Evolutionary conservation across 164 flowering plant genomes (phyloP), one percentile per base, ranked within the genome.

Genomic region (Stephania japonica): DNA sequence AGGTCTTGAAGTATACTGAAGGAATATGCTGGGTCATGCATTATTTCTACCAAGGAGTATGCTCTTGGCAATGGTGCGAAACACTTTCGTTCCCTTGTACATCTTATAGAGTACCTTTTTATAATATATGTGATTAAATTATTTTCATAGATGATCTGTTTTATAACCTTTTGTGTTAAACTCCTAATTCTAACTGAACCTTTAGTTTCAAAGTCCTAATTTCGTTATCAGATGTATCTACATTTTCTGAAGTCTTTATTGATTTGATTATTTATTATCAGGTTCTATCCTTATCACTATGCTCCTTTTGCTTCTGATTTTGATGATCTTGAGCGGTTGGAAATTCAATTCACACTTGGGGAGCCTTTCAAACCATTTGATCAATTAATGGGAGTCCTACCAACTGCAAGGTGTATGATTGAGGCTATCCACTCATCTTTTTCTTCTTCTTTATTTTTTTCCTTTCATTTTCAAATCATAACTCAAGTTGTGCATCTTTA

Each of bases 211-310:
- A 21, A 6, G 13, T 14, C 43, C 43, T 42, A 50, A 23, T 70
- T 43, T 27, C 6, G 12, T 70, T 23, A 21, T 70, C 8, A 27
- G 19, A 50, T 49, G 18, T 32, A 32, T 38, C 47, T 38, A 10
- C 10, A 16, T 32, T 13, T 21, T 7, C 6, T 19, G 1, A 47
- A 14, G 53, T 9, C 9, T 47, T 47, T 12, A 47, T 47, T 47
- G 16, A 12, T 47, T 47, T 47, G 18, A 7, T 47, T 47, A 53
- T 75, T 14, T 76, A 26, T 74, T 16, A 19, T 47, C 84, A 88
- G 90, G 92, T 88, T 82, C 77, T 89, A 89, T 77, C 93, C 92
- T 13, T 89, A 82, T 65, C 89, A 89, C 79, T 87, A 87, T 80
- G 89, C 88, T 61, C 92, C 93, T 67, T 87, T 87, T 83, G 90